Evolutionary conservation across 169 alveolate species (phyloP).

Genomic region (Plasmodium gonderi): DNA sequence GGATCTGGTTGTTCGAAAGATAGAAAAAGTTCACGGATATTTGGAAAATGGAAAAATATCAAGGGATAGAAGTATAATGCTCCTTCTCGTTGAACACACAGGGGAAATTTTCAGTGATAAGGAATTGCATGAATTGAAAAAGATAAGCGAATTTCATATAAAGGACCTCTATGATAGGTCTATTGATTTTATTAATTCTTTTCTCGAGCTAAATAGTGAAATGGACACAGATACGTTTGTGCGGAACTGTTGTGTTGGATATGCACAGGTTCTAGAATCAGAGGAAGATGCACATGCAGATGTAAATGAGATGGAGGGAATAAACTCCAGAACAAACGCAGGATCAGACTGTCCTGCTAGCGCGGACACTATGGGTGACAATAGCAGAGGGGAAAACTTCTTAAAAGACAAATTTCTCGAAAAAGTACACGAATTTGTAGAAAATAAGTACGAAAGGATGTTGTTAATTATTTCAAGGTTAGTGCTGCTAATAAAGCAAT

Average conservation of each 20-base stretch:
- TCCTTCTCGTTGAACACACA: constrained; percentile 69
- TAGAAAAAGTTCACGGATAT: constrained; percentile 58
- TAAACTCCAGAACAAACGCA: too few species aligned
- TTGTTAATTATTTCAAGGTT: constrained; percentile 50
- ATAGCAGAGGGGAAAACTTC: neutral
- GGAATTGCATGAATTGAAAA: constrained; percentile 51
- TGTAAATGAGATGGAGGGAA: neutral
- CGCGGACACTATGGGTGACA: too few species aligned
- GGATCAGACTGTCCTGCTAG: too few species aligned
- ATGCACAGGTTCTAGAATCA: too few species aligned
- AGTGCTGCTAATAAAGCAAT: constrained; percentile 56
- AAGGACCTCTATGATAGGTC: constrained; percentile 70
- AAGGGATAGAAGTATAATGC: constrained; percentile 61
- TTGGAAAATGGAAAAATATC: constrained; percentile 72
- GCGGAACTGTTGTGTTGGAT: constrained; percentile 30
- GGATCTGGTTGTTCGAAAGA: constrained; percentile 29
- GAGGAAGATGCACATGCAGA: too few species aligned
- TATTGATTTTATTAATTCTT: constrained; percentile 65
- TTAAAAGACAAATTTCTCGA: constrained; percentile 55
- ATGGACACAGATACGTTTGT: constrained; percentile 30
- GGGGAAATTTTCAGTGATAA: constrained; percentile 71
- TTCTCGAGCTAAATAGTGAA: constrained; percentile 43
- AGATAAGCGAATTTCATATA: constrained; percentile 27
- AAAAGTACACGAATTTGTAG: constrained; percentile 25
- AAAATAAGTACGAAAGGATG: constrained; percentile 41